Evolutionary conservation across 306 rosid species (phyloP).

Genomic region (Amphicarpaea edgeworthii): DNA sequence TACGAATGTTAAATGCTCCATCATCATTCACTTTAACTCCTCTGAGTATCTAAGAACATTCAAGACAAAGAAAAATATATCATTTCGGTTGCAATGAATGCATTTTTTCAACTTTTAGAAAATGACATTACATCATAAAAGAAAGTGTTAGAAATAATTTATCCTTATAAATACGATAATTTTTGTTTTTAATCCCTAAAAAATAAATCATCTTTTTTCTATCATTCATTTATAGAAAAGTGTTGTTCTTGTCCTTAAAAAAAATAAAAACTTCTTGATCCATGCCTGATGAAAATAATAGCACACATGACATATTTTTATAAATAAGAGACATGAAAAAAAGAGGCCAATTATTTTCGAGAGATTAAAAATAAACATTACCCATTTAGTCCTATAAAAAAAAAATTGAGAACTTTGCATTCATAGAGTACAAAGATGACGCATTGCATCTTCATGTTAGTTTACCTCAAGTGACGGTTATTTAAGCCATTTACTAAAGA

Average conservation of each 20-base stretch:
- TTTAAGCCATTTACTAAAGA: slow-evolving; percentile 5
- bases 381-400: too few relatives aligned
- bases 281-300: neutral
- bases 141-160: too few relatives aligned
- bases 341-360: too few relatives aligned
- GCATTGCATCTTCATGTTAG: neutral
- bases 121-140: neutral
- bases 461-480: slow-evolving; percentile 5
- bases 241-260: too few relatives aligned
- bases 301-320: neutral
- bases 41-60: neutral
- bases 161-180: too few relatives aligned
- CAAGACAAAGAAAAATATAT: neutral
- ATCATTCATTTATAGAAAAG: too few relatives aligned
- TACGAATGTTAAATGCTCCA: slow-evolving; percentile 2
- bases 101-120: slow-evolving; percentile 9
- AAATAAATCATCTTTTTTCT: neutral
- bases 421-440: neutral
- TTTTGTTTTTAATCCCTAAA: neutral
- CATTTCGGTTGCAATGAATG: neutral
- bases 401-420: slow-evolving; percentile 6
- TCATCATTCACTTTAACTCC: neutral
- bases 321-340: too few relatives aligned
- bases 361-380: neutral
- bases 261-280: neutral